These are phyloP conservation scores for Botrytis porri DNA, from an alignment of 2,329 filamentous ascomycete genomes.

Conservation along the genomic window DNA sequence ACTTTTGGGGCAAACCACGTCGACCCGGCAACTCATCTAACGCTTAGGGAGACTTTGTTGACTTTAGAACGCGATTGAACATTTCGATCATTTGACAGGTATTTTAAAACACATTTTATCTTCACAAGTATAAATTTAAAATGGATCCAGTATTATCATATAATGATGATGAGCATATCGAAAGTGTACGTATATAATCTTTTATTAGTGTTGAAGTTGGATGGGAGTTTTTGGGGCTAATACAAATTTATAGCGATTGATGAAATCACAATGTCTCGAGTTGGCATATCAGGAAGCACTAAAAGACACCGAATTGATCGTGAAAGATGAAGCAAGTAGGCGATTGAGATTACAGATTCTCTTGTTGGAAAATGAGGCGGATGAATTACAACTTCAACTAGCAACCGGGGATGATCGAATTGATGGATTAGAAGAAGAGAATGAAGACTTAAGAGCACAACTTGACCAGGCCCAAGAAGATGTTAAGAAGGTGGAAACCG, in stretches of 20 bases:
- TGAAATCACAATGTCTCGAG: conserved; percentile 52
- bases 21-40: conserved; percentile 10
- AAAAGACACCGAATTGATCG: conserved; percentile 63
- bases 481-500: conserved; percentile 32
- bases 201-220: not conserved
- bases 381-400: conserved; percentile 62
- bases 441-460: conserved; percentile 48
- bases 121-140: conserved; percentile 11
- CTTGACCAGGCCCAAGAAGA: conserved; percentile 47
- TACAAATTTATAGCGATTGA: conserved; percentile 29
- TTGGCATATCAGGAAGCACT: conserved; percentile 64
- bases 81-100: not conserved
- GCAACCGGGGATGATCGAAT: conserved; percentile 58
- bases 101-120: conserved; percentile 4
- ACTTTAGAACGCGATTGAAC: conserved; percentile 10
- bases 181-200: conserved; percentile 28
- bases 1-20: not conserved
- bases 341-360: conserved; percentile 66
- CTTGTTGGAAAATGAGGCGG: conserved; percentile 72
- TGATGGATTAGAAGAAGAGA: conserved; percentile 50
- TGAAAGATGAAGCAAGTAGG: conserved; percentile 72
- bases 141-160: conserved; percentile 36
- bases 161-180: conserved; percentile 32
- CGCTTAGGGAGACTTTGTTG: conserved; percentile 11
- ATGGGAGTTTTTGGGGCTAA: conserved; percentile 11